Evolutionary conservation across 805 yeast species (phyloP), one percentile per base, ranked within the genome.

Genomic region (Ogataea ganodermae): DNA sequence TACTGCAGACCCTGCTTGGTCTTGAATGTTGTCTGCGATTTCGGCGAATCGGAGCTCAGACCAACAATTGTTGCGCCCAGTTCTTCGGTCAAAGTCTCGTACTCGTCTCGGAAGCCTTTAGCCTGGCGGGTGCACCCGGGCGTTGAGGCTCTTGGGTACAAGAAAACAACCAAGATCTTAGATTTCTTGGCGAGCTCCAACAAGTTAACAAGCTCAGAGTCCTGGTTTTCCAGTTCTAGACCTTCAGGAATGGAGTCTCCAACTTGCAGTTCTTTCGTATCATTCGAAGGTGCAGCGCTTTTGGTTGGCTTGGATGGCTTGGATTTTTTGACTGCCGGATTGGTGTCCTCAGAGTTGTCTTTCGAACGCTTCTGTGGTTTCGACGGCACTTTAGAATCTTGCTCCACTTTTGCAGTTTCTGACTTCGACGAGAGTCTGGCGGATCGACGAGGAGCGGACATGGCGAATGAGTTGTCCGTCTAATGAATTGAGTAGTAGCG

Each of bases 71-170:
- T 70, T 2, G 83, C 84, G 20, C 76, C 77, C 31, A 77, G 69
- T 38, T 72, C 31, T 13, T 42, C 44, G 7, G 43, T 35, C 58
- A 86, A 76, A 35, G 75, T 71, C 2, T 75, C 72, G 63, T 70
- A 83, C 57, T 80, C 80, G 54, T 80, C 83, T 58, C 94, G 82
- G 65, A 86, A 94, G 0, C 97, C 97, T 63, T 86, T 79, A 2
- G 91, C 97, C 69, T 92, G 99, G 58, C 89, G 79, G 1, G 99
- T 92, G 68, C 99, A 94, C 3, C 99, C 99, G 1, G 97, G 96
- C 0, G 98, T 92, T 21, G 86, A 81, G 0, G 98, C 98, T 61
- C 78, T 84, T 45, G 98, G 98, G 63, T 91, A 92, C 16, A 96
- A 86, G 67, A 84, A 81, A 21, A 81, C 70, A 17, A 83, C 71